Evolutionary conservation across 768 basidiomycete species (phyloP), one percentile per base, ranked within the genome.

Genomic region (Tricholoma hemisulphureum): DNA sequence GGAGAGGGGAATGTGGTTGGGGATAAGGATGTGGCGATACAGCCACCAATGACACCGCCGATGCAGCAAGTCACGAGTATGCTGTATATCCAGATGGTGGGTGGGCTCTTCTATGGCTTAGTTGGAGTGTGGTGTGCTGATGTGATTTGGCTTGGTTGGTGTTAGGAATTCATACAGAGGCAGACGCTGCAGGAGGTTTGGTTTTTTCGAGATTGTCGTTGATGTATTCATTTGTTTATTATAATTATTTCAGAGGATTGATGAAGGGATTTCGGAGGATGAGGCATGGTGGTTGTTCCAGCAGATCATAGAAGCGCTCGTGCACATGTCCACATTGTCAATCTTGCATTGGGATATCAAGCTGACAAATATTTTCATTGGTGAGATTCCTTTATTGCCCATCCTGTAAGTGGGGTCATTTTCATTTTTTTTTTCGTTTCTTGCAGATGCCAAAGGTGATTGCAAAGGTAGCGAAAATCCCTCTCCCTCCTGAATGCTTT

Each of bases 51-150:
- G 32, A 58, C 67, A 4, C 62, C 68, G 1, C 76, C 75, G 13
- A 58, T 66, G 16, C 46, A 48, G 24, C 46, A 48, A 55, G 59
- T 79, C 39, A 73, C 76, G 16, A 70, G 90, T 58, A 93, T 88
- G 7, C 74, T 97, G 18, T 98, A 96, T 67, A 98, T 98, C 53
- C 93, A 96, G 70, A 98, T 98, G 95, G 92, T 89, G 35, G 29
- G 77, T 48, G 20, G 32, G 43, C 41, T 37, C 10, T 11, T 48
- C n/a, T 43, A 28, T 54, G n/a, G n/a, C 21, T 24, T 1, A 28
- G 11, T 21, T 51, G 53, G n/a, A 55, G 28, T 21, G 29, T 4
- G 23, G 51, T 61, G 46, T n/a, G 4, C 46, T 48, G 26, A 48
- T 48, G 46, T n/a, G 7, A 3, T 16, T 28, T 65, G 65, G n/a